Conservation (phyloP, 768 basidiomycete species). For the Gloeophyllum trabeum region DNA sequence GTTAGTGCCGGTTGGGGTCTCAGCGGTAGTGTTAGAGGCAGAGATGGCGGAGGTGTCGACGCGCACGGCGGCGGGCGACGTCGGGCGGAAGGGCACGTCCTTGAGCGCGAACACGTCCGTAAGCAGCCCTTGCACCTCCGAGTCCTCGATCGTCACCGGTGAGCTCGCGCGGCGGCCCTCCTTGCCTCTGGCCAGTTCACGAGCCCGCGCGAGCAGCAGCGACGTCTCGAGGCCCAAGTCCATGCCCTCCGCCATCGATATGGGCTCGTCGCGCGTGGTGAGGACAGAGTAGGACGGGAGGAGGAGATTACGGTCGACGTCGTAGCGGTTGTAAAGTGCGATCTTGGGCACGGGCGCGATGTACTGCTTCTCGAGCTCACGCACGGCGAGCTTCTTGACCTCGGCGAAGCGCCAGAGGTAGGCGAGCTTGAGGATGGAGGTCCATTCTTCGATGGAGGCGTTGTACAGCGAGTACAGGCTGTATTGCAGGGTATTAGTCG, state of each 20-base stretch:
- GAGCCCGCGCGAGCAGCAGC: conserved; percentile 24
- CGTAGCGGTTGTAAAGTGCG: conserved; percentile 24
- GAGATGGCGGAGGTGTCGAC: too few relatives aligned
- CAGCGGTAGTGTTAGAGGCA: too few relatives aligned
- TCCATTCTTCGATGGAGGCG: conserved; percentile 25
- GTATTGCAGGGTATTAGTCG: background rate
- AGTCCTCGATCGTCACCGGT: conserved; percentile 1
- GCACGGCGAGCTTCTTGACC: conserved; percentile 26
- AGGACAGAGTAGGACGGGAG: conserved; percentile 23
- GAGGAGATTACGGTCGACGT: conserved; percentile 19
- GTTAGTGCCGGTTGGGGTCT: too few relatives aligned
- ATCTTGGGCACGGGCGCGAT: conserved; percentile 26
- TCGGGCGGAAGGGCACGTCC: background rate
- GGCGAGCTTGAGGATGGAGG: conserved; percentile 25
- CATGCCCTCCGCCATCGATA: conserved; percentile 26
- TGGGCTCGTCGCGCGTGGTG: conserved; percentile 23
- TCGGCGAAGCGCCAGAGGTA: conserved; percentile 28
- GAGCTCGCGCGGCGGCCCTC: conserved; percentile 2
- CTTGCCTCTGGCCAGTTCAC: conserved; percentile 18
- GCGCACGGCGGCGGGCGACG: too few relatives aligned
- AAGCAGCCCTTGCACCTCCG: conserved; percentile 1
- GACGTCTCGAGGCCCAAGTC: conserved; percentile 27
- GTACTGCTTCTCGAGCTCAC: conserved; percentile 24
- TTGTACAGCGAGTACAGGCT: conserved; percentile 1
- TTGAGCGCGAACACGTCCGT: conserved; percentile 4